phyloP scores from a whole-genome alignment of 345 rosid genomes.

The Toxicodendron radicans region DNA sequence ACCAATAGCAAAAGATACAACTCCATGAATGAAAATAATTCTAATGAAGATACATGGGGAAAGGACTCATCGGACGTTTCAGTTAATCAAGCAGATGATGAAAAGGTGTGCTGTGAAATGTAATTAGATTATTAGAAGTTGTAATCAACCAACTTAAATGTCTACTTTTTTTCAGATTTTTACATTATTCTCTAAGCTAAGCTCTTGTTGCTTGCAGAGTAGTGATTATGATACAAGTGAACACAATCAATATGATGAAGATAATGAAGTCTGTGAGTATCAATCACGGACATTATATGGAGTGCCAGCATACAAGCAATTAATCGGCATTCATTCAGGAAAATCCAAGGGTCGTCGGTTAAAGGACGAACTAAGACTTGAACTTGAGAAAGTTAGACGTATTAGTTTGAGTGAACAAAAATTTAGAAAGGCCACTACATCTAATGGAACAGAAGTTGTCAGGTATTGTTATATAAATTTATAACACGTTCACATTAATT shows the following conservation, averaged over 20 bases:
- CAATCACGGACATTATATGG: conserved; percentile 27
- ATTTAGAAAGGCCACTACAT: conserved; percentile 54
- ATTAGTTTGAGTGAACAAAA: conserved; percentile 66
- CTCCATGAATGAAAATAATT: conserved; percentile 36
- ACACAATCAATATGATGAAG: conserved; percentile 26
- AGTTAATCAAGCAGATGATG: conserved; percentile 39
- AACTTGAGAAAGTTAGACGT: conserved; percentile 52
- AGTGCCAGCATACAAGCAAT: conserved; percentile 41
- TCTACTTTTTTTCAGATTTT: background rate
- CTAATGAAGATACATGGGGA: conserved; percentile 47
- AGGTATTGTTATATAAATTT: conserved; percentile 34
- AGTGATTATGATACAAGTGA: conserved; percentile 43
- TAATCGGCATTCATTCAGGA: conserved; percentile 61
- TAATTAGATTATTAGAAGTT: background rate
- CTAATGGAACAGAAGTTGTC: conserved; percentile 53
- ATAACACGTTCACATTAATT: too few species aligned
- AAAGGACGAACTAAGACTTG: conserved; percentile 45
- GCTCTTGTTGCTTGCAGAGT: conserved; percentile 30
- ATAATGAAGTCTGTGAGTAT: conserved; percentile 31
- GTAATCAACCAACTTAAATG: background rate
- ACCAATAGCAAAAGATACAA: conserved; percentile 29
- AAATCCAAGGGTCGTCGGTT: conserved; percentile 55
- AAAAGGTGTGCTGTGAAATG: conserved; percentile 26
- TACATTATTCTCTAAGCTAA: background rate
- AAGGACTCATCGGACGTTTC: conserved; percentile 46